Base-by-base conservation (phyloP, 768 basidiomycete genomes). In the Leccinum pellstonianum region DNA sequence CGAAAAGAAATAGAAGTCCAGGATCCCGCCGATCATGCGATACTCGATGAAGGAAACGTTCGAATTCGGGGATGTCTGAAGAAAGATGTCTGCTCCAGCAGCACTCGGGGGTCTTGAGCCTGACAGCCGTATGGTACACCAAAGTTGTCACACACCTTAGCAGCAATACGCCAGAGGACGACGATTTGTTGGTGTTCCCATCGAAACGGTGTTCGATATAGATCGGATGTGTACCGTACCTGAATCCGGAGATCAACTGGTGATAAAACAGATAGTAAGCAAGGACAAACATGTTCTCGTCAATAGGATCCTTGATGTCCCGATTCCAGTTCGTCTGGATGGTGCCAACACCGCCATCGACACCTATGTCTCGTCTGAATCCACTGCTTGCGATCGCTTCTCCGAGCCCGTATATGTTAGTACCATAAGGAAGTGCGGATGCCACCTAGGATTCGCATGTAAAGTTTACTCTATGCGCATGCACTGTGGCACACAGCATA, bases 351-450 rank as follows among this genome's bases (percentile, higher is more conserved):
- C 74, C 75, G n/a, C 80, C 82, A 58, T 78, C 68, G 10, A 74
- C 73, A 25, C 80, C 81, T 21, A 87, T 77, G 56, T 85, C 80
- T 35, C 87, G 77, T 37, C 87, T 76, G 69, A 88, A 85, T 4
- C 87, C 87, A 58, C 85, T 86, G 70, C 83, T 84, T 3, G 87
- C 80, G 11, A 88, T 75, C 3, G 83, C 84, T 70, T 93, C 89
- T 4, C 90, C 90, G 27, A 92, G 74, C 0, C 91, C 91, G 61
- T 91, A 91, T 50, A 92, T 81, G 67, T 91, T 91, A 3, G 89
- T 79, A 49, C 79, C 77, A 8, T 79, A 68, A 2, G 90, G 88
- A 7, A 92, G 75, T 0, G 85, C 80, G 3, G 87, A 88, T 1
- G 87, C 77, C 25, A 92, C 65, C 84, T 85, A 58, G 1, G 1